Conservation (phyloP, 495 filamentous ascomycete genomes). For the Neurospora sp. region DNA sequence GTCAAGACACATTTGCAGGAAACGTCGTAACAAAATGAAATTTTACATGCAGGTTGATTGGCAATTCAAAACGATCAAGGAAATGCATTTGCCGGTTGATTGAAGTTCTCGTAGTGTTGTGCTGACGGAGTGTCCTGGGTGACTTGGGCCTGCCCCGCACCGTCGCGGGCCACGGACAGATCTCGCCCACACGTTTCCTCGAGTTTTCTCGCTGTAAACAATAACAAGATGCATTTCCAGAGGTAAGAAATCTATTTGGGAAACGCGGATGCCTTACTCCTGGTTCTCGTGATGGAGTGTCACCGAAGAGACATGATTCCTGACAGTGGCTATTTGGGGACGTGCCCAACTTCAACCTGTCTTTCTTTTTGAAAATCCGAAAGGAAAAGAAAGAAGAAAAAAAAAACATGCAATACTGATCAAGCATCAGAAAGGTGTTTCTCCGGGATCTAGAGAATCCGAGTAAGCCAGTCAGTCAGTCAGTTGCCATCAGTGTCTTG, state of each 20-base stretch:
- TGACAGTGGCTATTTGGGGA: neutral
- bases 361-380: neutral
- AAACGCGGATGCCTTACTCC: no score
- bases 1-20: neutral
- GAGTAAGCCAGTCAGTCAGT: neutral
- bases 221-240: neutral
- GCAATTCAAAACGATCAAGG: fast-evolving
- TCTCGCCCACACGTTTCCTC: neutral
- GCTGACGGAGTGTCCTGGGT: neutral
- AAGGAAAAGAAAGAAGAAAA: neutral
- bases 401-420: neutral
- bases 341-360: neutral
- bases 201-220: neutral
- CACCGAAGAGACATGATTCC: neutral
- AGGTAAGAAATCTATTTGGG: neutral
- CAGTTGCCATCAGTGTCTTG: neutral
- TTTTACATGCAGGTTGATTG: fast-evolving
- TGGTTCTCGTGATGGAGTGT: neutral
- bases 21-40: neutral
- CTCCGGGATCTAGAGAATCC: neutral
- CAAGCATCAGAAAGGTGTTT: neutral
- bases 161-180: neutral
- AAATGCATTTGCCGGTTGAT: neutral
- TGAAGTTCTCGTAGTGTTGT: neutral
- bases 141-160: neutral